Percentiles rank a stretch among this genome's conserved stretches.
Evolutionary conservation across 2,329 filamentous ascomycete species (phyloP).

Genomic region (Periconia macrospinosa): DNA sequence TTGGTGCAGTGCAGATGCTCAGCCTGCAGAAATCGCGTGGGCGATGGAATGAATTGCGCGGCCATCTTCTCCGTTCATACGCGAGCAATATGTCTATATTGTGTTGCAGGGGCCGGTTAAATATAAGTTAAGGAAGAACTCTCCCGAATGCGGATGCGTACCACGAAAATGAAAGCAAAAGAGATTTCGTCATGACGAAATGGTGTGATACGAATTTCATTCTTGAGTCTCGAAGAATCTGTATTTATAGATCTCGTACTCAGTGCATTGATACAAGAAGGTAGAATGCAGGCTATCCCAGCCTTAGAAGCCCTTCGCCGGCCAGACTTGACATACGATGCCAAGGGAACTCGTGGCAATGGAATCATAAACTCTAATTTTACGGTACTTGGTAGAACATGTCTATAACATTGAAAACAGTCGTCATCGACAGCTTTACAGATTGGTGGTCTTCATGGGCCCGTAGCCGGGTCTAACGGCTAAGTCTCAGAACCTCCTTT

Average conservation of each 20-base stretch:
- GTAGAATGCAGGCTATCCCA: background rate
- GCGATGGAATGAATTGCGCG: background rate
- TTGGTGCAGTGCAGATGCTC: background rate
- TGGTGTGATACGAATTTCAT: background rate
- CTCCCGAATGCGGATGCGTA: background rate
- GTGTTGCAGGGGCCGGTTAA: constrained; percentile 7
- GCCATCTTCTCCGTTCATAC: background rate
- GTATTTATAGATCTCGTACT: background rate
- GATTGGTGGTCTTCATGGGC: background rate
- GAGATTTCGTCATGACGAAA: background rate
- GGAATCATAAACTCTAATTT: too few relatives aligned
- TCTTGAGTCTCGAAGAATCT: background rate
- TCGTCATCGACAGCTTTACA: background rate
- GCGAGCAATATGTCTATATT: constrained; percentile 3
- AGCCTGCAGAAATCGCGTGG: background rate
- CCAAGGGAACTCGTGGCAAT: background rate
- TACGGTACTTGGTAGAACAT: background rate
- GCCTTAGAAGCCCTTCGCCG: background rate
- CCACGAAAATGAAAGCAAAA: background rate
- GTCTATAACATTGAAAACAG: background rate
- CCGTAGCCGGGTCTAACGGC: background rate
- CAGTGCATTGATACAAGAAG: background rate
- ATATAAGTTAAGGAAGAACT: background rate
- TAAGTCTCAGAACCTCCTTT: background rate
- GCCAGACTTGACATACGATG: background rate